phyloP scores from a whole-genome alignment of 1,284 basidiomycete species.

The Ustanciosporium gigantosporum region DNA sequence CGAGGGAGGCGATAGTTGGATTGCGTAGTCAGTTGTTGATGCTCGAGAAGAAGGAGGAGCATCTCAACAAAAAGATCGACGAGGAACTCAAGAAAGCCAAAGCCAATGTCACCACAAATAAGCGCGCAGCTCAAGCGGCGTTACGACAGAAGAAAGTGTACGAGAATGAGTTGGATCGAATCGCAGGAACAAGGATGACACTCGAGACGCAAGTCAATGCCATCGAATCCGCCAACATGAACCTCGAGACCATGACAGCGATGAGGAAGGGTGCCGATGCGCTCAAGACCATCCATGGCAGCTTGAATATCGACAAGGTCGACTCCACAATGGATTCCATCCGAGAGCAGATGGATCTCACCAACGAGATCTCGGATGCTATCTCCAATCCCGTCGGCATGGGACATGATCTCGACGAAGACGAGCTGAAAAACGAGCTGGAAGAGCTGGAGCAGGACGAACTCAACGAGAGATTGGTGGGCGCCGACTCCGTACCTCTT shows the following conservation, averaged over 20 bases:
- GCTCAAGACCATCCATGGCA: conserved; percentile 87
- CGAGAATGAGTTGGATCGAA: conserved; percentile 83
- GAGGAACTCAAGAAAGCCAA: conserved; percentile 90
- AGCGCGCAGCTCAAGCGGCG: conserved; percentile 72
- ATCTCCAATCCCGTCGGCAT: conserved; percentile 79
- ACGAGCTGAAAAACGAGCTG: conserved; percentile 80
- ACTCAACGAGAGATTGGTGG: conserved; percentile 82
- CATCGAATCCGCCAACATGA: conserved; percentile 95
- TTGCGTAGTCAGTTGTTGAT: conserved; percentile 69
- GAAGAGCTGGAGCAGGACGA: conserved; percentile 89
- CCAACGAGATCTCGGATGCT: conserved; percentile 92
- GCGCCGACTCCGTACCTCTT: conserved; percentile 85
- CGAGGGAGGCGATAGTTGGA: conserved; percentile 63
- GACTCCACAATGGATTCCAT: conserved; percentile 89
- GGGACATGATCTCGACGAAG: conserved; percentile 75
- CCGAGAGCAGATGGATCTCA: conserved; percentile 88
- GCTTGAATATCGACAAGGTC: conserved; percentile 85
- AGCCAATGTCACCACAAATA: conserved; percentile 90
- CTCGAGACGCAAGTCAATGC: conserved; percentile 96
- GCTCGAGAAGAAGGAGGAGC: conserved; percentile 99
- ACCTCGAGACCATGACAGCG: conserved; percentile 94
- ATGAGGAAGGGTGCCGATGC: conserved; percentile 96
- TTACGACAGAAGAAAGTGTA: conserved; percentile 90
- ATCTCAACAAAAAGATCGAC: conserved; percentile 93
- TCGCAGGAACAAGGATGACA: conserved; percentile 85